Evolutionary conservation across 2,329 filamentous ascomycete species (phyloP).

Genomic region (Intubia oerlemansii): DNA sequence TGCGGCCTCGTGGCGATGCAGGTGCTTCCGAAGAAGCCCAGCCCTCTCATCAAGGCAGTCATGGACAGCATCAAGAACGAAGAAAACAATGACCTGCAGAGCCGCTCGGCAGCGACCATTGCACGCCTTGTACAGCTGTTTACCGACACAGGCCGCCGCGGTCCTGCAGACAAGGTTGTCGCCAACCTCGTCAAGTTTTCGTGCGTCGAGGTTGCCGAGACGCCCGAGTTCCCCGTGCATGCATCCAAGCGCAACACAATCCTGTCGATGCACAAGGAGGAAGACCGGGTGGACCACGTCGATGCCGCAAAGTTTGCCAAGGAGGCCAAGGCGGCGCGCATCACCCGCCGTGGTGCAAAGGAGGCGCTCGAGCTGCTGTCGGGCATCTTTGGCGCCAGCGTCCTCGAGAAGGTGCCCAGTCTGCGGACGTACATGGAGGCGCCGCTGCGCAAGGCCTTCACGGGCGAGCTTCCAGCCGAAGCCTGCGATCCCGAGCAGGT

Average conservation of each 20-base stretch:
- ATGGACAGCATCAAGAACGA: conserved; percentile 98
- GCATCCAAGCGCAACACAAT: conserved; percentile 59
- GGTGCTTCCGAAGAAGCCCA: conserved; percentile 79
- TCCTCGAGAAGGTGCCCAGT: conserved; percentile 72
- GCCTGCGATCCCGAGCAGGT: conserved; percentile 52
- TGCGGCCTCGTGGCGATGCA: conserved; percentile 77
- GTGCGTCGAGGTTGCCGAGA: conserved; percentile 93
- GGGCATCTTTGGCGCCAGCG: conserved; percentile 49
- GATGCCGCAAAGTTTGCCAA: conserved; percentile 78
- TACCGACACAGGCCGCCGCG: conserved; percentile 55
- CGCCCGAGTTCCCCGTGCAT: conserved; percentile 80
- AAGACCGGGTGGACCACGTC: conserved; percentile 80
- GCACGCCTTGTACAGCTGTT: conserved; percentile 73
- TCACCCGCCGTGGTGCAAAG: conserved; percentile 83
- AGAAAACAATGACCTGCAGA: conserved; percentile 74
- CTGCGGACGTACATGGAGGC: conserved; percentile 62
- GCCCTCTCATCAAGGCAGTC: conserved; percentile 78
- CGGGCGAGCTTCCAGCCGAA: conserved; percentile 46
- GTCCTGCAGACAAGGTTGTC: conserved; percentile 87
- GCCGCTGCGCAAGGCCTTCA: conserved; percentile 56
- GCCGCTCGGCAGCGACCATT: conserved; percentile 67
- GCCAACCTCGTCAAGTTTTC: conserved; percentile 93
- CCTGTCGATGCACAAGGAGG: conserved; percentile 87
- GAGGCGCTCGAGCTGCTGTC: conserved; percentile 81
- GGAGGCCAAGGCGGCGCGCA: conserved; percentile 72